These are phyloP conservation scores for Yamadazyma akitaensis DNA, from an alignment of 805 yeast species.

Conservation along the genomic window DNA sequence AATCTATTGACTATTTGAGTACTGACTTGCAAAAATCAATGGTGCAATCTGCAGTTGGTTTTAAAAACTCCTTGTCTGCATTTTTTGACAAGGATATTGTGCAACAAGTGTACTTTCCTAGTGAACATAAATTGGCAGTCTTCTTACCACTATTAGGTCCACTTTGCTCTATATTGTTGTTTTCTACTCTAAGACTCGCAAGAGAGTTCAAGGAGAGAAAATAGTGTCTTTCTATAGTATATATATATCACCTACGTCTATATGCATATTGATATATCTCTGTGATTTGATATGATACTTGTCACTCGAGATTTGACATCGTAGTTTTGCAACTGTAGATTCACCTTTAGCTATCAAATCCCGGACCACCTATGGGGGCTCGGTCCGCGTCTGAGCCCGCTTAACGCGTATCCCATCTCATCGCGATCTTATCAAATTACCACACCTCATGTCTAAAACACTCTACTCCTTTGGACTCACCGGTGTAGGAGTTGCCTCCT, in stretches of 20 bases:
- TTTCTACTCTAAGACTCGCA: conserved; percentile 45
- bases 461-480: conserved; percentile 30
- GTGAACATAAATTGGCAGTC: conserved; percentile 92
- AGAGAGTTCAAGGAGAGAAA: conserved; percentile 9
- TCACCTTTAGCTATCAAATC: no score
- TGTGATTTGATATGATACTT: no score
- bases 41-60: conserved; percentile 50
- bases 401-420: not conserved
- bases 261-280: no score
- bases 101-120: conserved; percentile 91
- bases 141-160: conserved; percentile 92
- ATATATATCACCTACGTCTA: not conserved
- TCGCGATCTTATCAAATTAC: not conserved
- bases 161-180: conserved; percentile 55
- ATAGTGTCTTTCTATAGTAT: no score
- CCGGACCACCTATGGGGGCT: no score
- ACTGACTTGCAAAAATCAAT: conserved; percentile 31
- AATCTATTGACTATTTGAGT: conserved; percentile 31
- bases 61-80: conserved; percentile 63
- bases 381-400: not conserved
- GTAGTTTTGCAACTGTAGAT: no score
- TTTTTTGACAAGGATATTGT: conserved; percentile 95
- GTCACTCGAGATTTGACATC: no score
- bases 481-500: conserved; percentile 37
- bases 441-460: conserved; percentile 25